Percentiles rank a stretch among this genome's conserved stretches.
Evolutionary conservation across 768 basidiomycete species (phyloP).

Genomic region (Trametes cingulata): DNA sequence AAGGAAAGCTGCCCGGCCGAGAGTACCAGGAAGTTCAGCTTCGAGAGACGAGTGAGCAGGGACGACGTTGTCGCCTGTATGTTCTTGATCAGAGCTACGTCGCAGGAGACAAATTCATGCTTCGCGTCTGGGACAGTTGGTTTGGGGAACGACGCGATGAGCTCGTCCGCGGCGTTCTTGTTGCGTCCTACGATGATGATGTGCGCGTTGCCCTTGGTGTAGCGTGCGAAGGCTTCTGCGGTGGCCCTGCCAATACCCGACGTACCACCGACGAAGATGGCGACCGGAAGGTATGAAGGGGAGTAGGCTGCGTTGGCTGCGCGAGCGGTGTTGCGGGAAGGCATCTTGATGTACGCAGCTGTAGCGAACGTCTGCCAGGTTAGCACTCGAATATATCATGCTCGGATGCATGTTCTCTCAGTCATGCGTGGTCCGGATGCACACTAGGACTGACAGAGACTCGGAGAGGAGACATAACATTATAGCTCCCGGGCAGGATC

Average conservation of each 20-base stretch:
- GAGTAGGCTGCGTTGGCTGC: constrained; percentile 24
- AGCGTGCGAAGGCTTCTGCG: constrained; percentile 44
- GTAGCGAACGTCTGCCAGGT: no score
- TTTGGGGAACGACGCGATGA: constrained; percentile 45
- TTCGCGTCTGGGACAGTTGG: constrained; percentile 24
- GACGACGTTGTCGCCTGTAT: constrained; percentile 37
- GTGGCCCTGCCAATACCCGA: constrained; percentile 45
- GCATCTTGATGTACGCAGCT: no score
- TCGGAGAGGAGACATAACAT: no score
- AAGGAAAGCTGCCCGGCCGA: constrained; percentile 44
- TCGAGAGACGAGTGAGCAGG: constrained; percentile 37
- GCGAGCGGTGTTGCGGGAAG: constrained; percentile 15
- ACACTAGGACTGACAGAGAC: no score
- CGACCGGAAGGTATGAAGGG: constrained; percentile 28
- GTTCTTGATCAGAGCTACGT: constrained; percentile 52
- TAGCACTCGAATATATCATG: no score
- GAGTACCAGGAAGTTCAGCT: constrained; percentile 55
- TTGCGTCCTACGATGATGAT: constrained; percentile 57
- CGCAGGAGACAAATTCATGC: constrained; percentile 54
- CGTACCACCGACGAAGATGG: constrained; percentile 38
- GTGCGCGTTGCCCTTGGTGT: constrained; percentile 49
- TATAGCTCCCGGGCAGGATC: no score
- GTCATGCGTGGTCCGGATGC: no score
- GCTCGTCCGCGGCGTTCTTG: constrained; percentile 46
- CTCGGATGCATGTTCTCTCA: no score